phyloP scores from a whole-genome alignment of 768 basidiomycete genomes.

The Kwoniella heveanensis region DNA sequence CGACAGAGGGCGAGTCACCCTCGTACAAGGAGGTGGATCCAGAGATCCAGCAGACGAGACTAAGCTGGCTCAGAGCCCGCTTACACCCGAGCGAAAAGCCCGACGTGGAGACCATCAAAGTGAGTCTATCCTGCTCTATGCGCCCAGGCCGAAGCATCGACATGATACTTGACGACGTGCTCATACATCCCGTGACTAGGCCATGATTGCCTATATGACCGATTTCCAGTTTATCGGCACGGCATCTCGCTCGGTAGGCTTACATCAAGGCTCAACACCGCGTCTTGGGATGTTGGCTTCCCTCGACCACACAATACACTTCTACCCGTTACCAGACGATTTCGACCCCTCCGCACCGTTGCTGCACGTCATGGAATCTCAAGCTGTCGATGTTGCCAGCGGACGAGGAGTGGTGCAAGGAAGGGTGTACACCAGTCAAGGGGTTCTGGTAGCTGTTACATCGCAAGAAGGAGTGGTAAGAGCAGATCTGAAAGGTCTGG shows the following conservation, averaged over 20 bases:
- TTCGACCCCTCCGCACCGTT: conserved; percentile 48
- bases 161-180: conserved; percentile 4
- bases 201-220: conserved; percentile 55
- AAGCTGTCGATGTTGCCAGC: conserved; percentile 33
- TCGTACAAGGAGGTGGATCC: conserved; percentile 4
- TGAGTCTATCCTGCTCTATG: conserved; percentile 16
- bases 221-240: conserved; percentile 57
- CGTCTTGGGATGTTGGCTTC: conserved; percentile 55
- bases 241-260: conserved; percentile 47
- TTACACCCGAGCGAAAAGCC: conserved; percentile 32
- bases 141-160: too few relatives aligned
- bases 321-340: conserved; percentile 46
- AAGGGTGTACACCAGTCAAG: conserved; percentile 47
- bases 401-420: conserved; percentile 54
- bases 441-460: conserved; percentile 53
- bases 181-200: conserved; percentile 15
- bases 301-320: conserved; percentile 54
- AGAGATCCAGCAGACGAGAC: conserved; percentile 19
- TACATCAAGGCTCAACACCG: conserved; percentile 42
- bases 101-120: conserved; percentile 38
- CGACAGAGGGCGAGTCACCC: not conserved
- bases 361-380: conserved; percentile 54
- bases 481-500: conserved; percentile 68
- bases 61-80: conserved; percentile 40
- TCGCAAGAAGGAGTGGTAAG: conserved; percentile 55